Conservation (phyloP, 2,329 filamentous ascomycete genomes). For the Fusarium agapanthi region DNA sequence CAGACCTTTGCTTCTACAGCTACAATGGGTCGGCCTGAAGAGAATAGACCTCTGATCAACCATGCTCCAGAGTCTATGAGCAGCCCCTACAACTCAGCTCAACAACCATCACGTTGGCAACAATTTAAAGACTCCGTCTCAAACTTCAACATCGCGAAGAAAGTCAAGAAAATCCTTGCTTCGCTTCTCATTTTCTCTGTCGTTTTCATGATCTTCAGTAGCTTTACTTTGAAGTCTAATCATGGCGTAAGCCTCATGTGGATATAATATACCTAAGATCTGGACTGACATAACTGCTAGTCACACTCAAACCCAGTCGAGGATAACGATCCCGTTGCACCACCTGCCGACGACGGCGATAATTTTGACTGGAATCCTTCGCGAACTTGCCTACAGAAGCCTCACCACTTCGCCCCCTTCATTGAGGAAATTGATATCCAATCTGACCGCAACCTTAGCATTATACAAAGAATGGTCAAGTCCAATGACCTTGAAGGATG, state of each 20-base stretch:
- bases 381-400: conserved; percentile 38
- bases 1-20: conserved; percentile 51
- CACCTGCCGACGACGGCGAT: conserved; percentile 29
- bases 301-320: conserved; percentile 30
- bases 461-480: conserved; percentile 51
- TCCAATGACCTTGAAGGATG: conserved; percentile 29
- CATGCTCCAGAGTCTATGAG: conserved; percentile 59
- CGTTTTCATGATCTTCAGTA: conserved; percentile 41
- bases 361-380: conserved; percentile 43
- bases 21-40: conserved; percentile 54
- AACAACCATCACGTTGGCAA: conserved; percentile 41
- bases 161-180: conserved; percentile 44
- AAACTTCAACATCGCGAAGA: conserved; percentile 37
- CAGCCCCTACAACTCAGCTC: conserved; percentile 37
- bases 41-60: conserved; percentile 54
- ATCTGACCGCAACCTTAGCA: conserved; percentile 47
- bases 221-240: conserved; percentile 23
- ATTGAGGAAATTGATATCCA: conserved; percentile 43
- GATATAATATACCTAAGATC: too few species aligned
- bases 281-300: background rate
- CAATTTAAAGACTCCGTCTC: conserved; percentile 39
- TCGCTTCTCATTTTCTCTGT: conserved; percentile 47
- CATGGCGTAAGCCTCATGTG: conserved; percentile 41
- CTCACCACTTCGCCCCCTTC: background rate
- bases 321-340: conserved; percentile 39